A percentile compares a stretch with the other conserved stretches of the same genome.
Evolutionary conservation across 305 asterid genomes (phyloP).

Genomic region (Fraxinus albicans): DNA sequence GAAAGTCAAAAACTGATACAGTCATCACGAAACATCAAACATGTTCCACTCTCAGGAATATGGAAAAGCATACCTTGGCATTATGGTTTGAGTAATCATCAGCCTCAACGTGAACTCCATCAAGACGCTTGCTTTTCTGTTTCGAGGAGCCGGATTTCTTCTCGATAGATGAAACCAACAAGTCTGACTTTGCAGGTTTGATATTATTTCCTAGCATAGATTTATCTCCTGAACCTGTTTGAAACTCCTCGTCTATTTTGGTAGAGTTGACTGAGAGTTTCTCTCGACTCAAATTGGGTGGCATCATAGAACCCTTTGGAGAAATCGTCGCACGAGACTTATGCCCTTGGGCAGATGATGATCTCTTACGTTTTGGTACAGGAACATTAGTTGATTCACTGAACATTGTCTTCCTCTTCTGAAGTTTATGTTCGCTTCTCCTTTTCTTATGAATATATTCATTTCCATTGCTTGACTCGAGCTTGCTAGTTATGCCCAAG

Average conservation of each 20-base stretch:
- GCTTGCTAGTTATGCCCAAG: constrained; percentile 52
- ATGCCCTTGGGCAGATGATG: constrained; percentile 58
- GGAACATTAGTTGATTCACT: constrained; percentile 57
- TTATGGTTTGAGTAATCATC: constrained; percentile 35
- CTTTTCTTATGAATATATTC: constrained; percentile 42
- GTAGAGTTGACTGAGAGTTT: constrained; percentile 33
- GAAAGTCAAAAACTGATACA: constrained; percentile 20
- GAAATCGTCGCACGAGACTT: constrained; percentile 35
- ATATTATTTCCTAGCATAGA: constrained; percentile 36
- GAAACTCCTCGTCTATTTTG: constrained; percentile 49
- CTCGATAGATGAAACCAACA: constrained; percentile 42
- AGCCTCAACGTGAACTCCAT: constrained; percentile 37
- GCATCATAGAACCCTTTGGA: constrained; percentile 46
- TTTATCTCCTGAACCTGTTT: constrained; percentile 54
- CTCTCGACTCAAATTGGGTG: constrained; percentile 31
- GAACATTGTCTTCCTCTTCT: constrained; percentile 58
- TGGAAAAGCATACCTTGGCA: constrained; percentile 54
- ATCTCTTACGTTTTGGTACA: constrained; percentile 81
- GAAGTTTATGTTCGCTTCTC: constrained; percentile 38
- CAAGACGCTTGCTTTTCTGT: constrained; percentile 58
- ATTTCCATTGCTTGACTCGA: constrained; percentile 68
- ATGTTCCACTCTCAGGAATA: constrained; percentile 12
- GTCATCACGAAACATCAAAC: constrained; percentile 12
- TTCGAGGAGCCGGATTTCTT: constrained; percentile 51
- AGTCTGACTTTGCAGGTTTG: constrained; percentile 57